Evolutionary conservation across 345 rosid genomes (phyloP), one percentile per base, ranked within the genome.

Genomic region (Eucalyptus victrix): DNA sequence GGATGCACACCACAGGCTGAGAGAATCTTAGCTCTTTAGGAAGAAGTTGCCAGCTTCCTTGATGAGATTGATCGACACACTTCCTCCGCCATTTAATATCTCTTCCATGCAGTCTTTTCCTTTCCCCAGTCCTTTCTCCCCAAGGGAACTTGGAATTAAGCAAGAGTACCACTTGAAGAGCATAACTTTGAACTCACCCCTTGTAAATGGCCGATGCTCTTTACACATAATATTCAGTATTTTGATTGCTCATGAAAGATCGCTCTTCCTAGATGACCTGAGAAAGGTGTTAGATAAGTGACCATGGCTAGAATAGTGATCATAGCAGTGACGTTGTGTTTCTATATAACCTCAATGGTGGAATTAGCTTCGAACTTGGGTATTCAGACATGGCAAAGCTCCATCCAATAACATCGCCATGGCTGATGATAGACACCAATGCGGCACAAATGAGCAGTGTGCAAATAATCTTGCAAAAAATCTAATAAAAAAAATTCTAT

Each of bases 341-440:
- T 92, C 91, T 94, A 93, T 81, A 96, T 92, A 90, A 88, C 92
- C 86, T 94, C 93, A 80, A 94, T 89, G 49, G 95, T 97, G 80
- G 89, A 76, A 80, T 88, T 47, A 40, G 97, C 95, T 62, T 95
- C 94, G 91, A 97, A 97, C 93, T 97, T 97, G 18, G 97, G 96
- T 32, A 94, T 89, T 81, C 96, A 92, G 89, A 96, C 92, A 92
- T 97, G 98, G 88, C 93, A 91, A n/a, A 91, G 96, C 98, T 62
- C 98, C 99, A 17, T 94, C 94, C 97, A 96, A 95, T 91, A 96
- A 92, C 97, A 97, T 96, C 76, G 98, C 93, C 94, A 95, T 91
- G 32, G 96, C 99, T 53, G 98, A 95, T 37, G 98, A 97, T 56
- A 96, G 89, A 91, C 98, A 13, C 98, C 99, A 28, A 97, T 95